These are phyloP conservation scores for Retiboletus flavoniger DNA, from an alignment of 1,284 basidiomycete species.

Conservation along the genomic window DNA sequence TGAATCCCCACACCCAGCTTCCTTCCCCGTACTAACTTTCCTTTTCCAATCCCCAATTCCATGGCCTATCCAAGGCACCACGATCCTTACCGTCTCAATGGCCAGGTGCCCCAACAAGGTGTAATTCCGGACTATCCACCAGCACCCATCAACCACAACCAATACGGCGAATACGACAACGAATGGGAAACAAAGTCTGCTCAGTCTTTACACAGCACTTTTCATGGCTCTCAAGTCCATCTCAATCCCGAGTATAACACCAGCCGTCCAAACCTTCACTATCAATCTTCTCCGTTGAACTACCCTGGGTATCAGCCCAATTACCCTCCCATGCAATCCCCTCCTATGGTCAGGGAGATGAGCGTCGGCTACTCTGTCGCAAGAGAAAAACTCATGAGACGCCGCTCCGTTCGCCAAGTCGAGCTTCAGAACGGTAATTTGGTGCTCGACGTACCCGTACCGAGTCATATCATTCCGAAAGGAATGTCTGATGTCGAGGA, in stretches of 20 bases:
- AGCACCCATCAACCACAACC: slow-evolving; percentile 17
- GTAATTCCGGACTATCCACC: slow-evolving; percentile 40
- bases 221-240: slow-evolving; percentile 67
- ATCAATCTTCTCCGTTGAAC: slow-evolving; percentile 44
- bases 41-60: background rate
- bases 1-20: no score
- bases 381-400: slow-evolving; percentile 74
- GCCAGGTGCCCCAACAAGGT: slow-evolving; percentile 34
- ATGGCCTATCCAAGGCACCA: slow-evolving; percentile 61
- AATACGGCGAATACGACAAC: slow-evolving; percentile 44
- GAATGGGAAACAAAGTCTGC: slow-evolving; percentile 64
- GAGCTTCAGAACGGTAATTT: slow-evolving; percentile 82
- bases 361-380: slow-evolving; percentile 66
- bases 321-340: slow-evolving; percentile 54
- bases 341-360: slow-evolving; percentile 47
- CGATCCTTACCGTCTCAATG: slow-evolving; percentile 33
- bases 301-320: slow-evolving; percentile 45
- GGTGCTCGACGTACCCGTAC: slow-evolving; percentile 79
- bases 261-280: slow-evolving; percentile 45
- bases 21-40: background rate
- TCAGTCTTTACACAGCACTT: slow-evolving; percentile 62
- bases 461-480: slow-evolving; percentile 72
- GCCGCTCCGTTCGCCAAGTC: slow-evolving; percentile 76
- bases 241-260: slow-evolving; percentile 62
- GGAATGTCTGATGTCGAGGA: slow-evolving; percentile 66